These are phyloP conservation scores for Asterochloris sp. DNA, from an alignment of 139 green algal species.

Conservation along the genomic window DNA sequence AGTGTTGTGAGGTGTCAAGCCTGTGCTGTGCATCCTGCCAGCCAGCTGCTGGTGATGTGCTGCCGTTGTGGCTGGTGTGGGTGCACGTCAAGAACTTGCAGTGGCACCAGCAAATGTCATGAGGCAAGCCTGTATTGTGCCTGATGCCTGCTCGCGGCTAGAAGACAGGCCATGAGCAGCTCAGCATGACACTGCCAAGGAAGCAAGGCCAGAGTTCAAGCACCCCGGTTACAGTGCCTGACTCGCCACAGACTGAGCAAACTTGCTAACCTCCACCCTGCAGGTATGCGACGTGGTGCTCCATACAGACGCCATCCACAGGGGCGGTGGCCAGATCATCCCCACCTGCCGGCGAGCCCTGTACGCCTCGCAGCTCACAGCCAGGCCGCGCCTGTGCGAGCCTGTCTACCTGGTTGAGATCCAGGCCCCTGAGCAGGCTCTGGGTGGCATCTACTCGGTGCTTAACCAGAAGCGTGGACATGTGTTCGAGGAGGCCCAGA, in stretches of 20 bases:
- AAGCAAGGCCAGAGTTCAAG: too few species aligned
- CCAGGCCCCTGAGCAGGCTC: constrained; percentile 91
- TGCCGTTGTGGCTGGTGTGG: too few species aligned
- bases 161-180: too few species aligned
- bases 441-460: constrained; percentile 94
- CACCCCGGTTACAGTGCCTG: too few species aligned
- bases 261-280: neutral
- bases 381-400: constrained; percentile 89
- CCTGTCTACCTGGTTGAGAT: constrained; percentile 99
- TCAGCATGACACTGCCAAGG: too few species aligned
- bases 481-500: constrained; percentile 98
- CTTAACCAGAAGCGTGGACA: constrained; percentile 99
- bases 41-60: neutral
- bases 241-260: too few species aligned
- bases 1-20: neutral
- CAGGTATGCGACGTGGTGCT: constrained; percentile 91
- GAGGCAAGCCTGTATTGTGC: too few species aligned
- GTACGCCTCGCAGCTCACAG: constrained; percentile 92
- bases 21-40: neutral
- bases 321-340: constrained; percentile 99
- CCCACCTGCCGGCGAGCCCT: constrained; percentile 92
- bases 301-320: constrained; percentile 98
- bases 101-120: too few species aligned
- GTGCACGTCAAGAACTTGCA: too few species aligned
- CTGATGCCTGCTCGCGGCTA: too few species aligned